Evolutionary conservation across 2,329 filamentous ascomycete genomes (phyloP).

Genomic region (Colletotrichum aenigma): DNA sequence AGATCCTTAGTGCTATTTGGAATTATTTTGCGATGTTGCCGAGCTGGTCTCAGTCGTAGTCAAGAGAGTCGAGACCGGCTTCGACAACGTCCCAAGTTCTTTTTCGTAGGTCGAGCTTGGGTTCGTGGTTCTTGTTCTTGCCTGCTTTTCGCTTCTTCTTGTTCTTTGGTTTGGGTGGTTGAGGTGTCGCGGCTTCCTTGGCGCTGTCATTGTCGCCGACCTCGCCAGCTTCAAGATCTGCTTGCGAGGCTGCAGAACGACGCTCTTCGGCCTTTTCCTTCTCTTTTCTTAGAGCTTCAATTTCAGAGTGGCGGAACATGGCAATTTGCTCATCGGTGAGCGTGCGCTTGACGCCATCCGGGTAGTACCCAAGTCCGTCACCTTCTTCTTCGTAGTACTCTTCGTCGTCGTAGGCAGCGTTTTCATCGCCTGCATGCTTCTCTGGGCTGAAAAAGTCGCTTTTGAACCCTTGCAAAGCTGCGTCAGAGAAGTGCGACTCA

Average conservation of each 20-base stretch:
- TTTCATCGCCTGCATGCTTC: conserved; percentile 24
- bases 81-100: conserved; percentile 72
- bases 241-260: neutral
- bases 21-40: neutral
- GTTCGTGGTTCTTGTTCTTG: conserved; percentile 44
- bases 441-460: conserved; percentile 45
- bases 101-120: conserved; percentile 67
- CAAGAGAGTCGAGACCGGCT: conserved; percentile 60
- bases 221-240: conserved; percentile 30
- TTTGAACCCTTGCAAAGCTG: conserved; percentile 50
- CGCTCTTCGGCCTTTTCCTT: conserved; percentile 37
- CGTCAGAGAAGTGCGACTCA: conserved; percentile 60
- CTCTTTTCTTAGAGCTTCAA: conserved; percentile 65
- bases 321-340: conserved; percentile 90
- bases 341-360: conserved; percentile 85
- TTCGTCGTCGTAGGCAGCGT: conserved; percentile 22
- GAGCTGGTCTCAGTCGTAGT: conserved; percentile 53
- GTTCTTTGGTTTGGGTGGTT: conserved; percentile 26
- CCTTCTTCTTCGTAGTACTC: conserved; percentile 53
- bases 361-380: conserved; percentile 81
- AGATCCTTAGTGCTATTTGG: neutral
- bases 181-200: conserved; percentile 15
- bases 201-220: conserved; percentile 29
- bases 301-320: conserved; percentile 89
- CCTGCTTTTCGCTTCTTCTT: conserved; percentile 43